Conservation (phyloP, 345 rosid genomes). For the Psidium guajava region DNA sequence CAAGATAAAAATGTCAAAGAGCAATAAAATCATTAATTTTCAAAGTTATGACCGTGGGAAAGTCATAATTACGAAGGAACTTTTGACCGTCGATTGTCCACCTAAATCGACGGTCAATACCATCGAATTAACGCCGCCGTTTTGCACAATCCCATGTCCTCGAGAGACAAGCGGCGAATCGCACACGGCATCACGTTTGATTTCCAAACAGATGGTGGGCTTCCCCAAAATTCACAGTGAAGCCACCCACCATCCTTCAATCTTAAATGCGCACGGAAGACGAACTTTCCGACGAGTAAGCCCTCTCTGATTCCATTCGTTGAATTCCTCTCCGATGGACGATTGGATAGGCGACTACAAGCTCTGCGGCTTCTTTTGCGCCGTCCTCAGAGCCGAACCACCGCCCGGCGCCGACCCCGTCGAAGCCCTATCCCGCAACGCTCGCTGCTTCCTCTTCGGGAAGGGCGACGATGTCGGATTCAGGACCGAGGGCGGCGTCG, state of each 20-base stretch:
- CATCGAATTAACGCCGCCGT: not conserved
- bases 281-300: not conserved
- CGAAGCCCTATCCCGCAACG: conserved; percentile 7
- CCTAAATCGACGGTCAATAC: not conserved
- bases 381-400: conserved; percentile 27
- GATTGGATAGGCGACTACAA: conserved; percentile 22
- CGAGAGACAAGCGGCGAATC: not conserved
- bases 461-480: conserved; percentile 31
- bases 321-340: not conserved
- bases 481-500: conserved; percentile 26
- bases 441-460: conserved; percentile 36
- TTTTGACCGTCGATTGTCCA: not conserved
- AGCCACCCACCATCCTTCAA: not conserved
- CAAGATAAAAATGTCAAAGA: not conserved
- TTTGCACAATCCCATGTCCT: not conserved
- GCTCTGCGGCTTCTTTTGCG: conserved; percentile 68
- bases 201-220: not conserved
- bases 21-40: not conserved
- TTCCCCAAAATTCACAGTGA: not conserved
- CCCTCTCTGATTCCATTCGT: not conserved
- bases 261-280: not conserved
- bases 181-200: not conserved
- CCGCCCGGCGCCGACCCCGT: conserved; percentile 5
- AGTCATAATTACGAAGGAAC: not conserved
- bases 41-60: not conserved